Evolutionary conservation across 1,284 basidiomycete species (phyloP).

Genomic region (Microbotryum saponariae): DNA sequence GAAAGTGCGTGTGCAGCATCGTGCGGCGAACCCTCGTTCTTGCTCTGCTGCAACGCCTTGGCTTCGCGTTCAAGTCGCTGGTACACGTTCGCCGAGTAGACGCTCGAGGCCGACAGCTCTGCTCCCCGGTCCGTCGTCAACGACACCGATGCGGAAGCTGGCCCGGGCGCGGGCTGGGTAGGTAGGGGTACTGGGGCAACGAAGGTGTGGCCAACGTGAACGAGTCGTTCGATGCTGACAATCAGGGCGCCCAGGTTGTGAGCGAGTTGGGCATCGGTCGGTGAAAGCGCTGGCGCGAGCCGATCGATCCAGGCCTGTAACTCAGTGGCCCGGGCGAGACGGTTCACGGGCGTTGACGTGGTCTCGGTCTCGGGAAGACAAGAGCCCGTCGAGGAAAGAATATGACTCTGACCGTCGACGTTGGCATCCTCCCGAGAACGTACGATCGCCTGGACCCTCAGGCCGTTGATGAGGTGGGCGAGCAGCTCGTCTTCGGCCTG

Average conservation of each 20-base stretch:
- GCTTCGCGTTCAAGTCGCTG: slow-evolving; percentile 59
- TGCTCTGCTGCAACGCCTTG: slow-evolving; percentile 54
- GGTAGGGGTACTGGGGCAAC: slow-evolving; percentile 14
- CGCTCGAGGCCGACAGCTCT: neutral
- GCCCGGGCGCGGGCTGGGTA: neutral
- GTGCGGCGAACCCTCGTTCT: slow-evolving; percentile 4
- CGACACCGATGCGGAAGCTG: neutral
- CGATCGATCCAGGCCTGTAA: slow-evolving; percentile 52
- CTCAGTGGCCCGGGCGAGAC: slow-evolving; percentile 47
- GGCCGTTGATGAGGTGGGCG: too few species aligned
- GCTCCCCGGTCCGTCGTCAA: neutral
- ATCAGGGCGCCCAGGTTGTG: slow-evolving; percentile 59
- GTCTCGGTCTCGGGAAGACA: too few species aligned
- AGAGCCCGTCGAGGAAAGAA: too few species aligned
- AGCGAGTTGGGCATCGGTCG: slow-evolving; percentile 54
- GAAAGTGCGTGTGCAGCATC: slow-evolving; percentile 2
- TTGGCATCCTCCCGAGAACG: too few species aligned
- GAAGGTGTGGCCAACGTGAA: slow-evolving; percentile 36
- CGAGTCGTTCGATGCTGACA: slow-evolving; percentile 56
- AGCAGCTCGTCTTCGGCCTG: too few species aligned
- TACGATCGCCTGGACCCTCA: too few species aligned
- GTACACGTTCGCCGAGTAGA: slow-evolving; percentile 45
- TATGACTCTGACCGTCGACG: too few species aligned
- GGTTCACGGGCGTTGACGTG: neutral
- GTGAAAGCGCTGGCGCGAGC: slow-evolving; percentile 46